These are phyloP conservation scores for Bigelowiella natans DNA, from an alignment of 78 protist species.

Conservation along the genomic window DNA sequence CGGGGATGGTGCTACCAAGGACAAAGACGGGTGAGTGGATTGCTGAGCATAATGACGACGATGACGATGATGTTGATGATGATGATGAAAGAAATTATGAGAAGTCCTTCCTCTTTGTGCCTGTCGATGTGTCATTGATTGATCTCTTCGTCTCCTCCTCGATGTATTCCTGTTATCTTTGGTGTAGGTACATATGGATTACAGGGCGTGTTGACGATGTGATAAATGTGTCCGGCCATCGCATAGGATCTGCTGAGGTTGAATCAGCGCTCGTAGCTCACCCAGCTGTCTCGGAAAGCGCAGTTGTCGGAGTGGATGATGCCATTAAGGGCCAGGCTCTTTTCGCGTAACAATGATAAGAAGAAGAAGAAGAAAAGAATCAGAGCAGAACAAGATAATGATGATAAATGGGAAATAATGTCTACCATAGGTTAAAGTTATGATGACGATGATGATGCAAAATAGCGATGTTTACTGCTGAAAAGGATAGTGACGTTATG, in stretches of 20 bases:
- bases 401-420: background rate
- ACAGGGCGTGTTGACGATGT: slow-evolving; percentile 70
- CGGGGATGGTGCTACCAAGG: slow-evolving; percentile 13
- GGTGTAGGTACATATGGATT: background rate
- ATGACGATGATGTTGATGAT: no score
- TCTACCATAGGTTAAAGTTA: background rate
- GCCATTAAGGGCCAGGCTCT: slow-evolving; percentile 15
- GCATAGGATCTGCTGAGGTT: slow-evolving; percentile 85
- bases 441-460: no score
- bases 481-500: background rate
- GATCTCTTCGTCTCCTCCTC: no score
- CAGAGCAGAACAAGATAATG: background rate
- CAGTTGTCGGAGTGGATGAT: slow-evolving; percentile 15
- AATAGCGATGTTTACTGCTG: no score
- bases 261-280: slow-evolving; percentile 16
- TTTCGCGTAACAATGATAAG: background rate
- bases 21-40: background rate
- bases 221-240: slow-evolving; percentile 82
- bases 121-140: no score
- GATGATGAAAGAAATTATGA: no score
- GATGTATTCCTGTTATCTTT: no score
- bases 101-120: no score
- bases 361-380: background rate
- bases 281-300: slow-evolving; percentile 5
- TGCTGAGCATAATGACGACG: no score